Percentiles rank a stretch among this genome's conserved stretches.
phyloP scores from a whole-genome alignment of 2,329 filamentous ascomycete species.

The Exophiala phaeomuriformis region DNA sequence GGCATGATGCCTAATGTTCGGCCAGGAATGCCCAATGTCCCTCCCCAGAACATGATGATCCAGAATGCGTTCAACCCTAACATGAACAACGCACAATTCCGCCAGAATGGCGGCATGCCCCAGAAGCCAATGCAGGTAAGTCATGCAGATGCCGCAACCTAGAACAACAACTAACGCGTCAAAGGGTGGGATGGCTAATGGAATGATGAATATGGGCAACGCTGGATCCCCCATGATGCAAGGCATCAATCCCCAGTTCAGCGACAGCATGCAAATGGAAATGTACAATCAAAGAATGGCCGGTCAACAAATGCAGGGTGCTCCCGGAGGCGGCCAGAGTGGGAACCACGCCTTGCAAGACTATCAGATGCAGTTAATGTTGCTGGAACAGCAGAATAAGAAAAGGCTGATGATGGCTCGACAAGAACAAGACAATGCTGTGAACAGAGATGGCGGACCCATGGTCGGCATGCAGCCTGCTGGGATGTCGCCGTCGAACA shows the following conservation, averaged over 20 bases:
- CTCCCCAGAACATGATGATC: constrained; percentile 35
- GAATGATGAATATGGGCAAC: constrained; percentile 55
- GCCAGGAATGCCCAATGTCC: constrained; percentile 57
- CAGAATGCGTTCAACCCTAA: constrained; percentile 67
- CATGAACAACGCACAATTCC: constrained; percentile 57
- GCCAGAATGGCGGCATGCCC: constrained; percentile 26
- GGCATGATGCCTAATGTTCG: constrained; percentile 71
- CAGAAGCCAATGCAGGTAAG: constrained; percentile 84
- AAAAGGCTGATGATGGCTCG: constrained; percentile 59
- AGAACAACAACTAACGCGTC: constrained; percentile 62
- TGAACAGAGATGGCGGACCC: constrained; percentile 44
- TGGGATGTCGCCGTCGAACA: constrained; percentile 52
- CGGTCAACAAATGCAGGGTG: constrained; percentile 36
- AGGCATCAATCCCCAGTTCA: constrained; percentile 56
- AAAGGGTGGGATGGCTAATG: constrained; percentile 67
- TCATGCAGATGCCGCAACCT: constrained; percentile 63
- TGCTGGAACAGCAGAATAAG: constrained; percentile 63
- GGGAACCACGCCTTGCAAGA: constrained; percentile 62
- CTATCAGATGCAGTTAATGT: constrained; percentile 64
- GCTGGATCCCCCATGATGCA: constrained; percentile 80
- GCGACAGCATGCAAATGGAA: constrained; percentile 35
- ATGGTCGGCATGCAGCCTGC: constrained; percentile 41
- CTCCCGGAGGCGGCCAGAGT: constrained; percentile 33
- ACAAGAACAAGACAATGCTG: constrained; percentile 58
- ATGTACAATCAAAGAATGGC: constrained; percentile 28